Evolutionary conservation across 2,329 filamentous ascomycete species (phyloP).

Genomic region (Fusarium caatingaense): DNA sequence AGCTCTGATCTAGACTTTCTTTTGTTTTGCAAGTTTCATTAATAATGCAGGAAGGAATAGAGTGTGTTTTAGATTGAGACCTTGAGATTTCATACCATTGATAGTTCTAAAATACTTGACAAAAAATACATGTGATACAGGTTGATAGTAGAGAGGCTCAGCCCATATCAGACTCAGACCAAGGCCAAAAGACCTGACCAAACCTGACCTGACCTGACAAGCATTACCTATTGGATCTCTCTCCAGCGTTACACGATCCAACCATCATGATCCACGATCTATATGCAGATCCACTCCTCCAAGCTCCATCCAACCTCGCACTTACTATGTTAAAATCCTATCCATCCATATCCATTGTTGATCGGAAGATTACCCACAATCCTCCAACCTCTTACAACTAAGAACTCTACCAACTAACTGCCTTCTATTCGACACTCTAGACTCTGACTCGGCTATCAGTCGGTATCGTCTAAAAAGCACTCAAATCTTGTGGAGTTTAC

Average conservation of each 20-base stretch:
- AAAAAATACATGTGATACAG: not conserved
- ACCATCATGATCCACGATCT: slow-evolving; percentile 39
- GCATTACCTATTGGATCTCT: slow-evolving; percentile 18
- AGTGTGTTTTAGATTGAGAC: not conserved
- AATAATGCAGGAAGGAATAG: not conserved
- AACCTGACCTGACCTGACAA: slow-evolving; percentile 1
- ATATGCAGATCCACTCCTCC: slow-evolving; percentile 34
- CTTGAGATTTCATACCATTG: not conserved
- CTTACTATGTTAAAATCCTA: slow-evolving; percentile 7
- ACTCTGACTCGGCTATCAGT: slow-evolving; percentile 12
- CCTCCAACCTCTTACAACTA: not conserved
- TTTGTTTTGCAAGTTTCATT: not conserved
- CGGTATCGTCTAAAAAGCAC: slow-evolving; percentile 12
- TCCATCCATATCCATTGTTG: slow-evolving; percentile 12
- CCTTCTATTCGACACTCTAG: not conserved
- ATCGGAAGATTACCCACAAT: slow-evolving; percentile 35
- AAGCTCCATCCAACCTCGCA: slow-evolving; percentile 27
- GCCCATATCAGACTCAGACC: slow-evolving; percentile 15
- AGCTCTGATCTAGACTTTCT: not conserved
- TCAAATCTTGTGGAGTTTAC: slow-evolving; percentile 2
- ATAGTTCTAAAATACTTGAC: not conserved
- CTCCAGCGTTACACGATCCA: slow-evolving; percentile 34
- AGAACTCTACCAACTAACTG: not conserved
- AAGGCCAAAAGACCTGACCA: slow-evolving; percentile 10
- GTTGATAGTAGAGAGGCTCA: slow-evolving; percentile 4